Conservation (phyloP, 768 basidiomycete species). For the Collybia sp. region DNA sequence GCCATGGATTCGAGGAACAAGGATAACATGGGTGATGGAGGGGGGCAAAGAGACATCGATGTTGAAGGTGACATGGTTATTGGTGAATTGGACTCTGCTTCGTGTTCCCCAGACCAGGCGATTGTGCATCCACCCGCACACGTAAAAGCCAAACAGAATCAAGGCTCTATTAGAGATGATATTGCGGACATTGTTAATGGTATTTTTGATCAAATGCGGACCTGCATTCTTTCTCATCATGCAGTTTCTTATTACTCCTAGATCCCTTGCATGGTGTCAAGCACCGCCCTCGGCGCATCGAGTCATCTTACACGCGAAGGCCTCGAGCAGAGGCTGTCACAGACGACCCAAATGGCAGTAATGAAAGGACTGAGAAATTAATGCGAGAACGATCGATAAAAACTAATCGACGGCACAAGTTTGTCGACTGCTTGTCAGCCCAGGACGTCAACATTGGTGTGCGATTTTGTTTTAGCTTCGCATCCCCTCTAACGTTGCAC, state of each 20-base stretch:
- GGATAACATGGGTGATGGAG: conserved; percentile 19
- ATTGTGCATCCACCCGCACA: conserved; percentile 19
- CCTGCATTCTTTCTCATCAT: conserved; percentile 12
- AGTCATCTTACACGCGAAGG: conserved; percentile 18
- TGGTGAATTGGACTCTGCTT: conserved; percentile 68
- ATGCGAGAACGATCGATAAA: conserved; percentile 74
- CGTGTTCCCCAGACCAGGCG: conserved; percentile 18
- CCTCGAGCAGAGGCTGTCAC: conserved; percentile 15
- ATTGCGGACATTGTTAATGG: conserved; percentile 75
- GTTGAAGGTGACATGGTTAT: conserved; percentile 75
- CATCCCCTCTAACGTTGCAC: conserved; percentile 6
- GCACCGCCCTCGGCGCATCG: conserved; percentile 35
- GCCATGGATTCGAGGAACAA: conserved; percentile 8
- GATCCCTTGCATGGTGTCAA: conserved; percentile 58
- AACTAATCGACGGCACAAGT: conserved; percentile 75
- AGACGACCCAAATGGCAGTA: conserved; percentile 18
- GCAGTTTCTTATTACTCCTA: conserved; percentile 25
- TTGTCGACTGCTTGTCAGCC: conserved; percentile 70
- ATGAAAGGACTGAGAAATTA: conserved; percentile 54
- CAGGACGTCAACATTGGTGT: conserved; percentile 81
- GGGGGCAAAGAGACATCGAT: conserved; percentile 47
- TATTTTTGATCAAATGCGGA: conserved; percentile 26
- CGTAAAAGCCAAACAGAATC: conserved; percentile 38
- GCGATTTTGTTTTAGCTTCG: conserved; percentile 17
- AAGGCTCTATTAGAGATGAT: conserved; percentile 56